Evolutionary conservation across 306 rosid species (phyloP).

Genomic region (Prunus dulcis): DNA sequence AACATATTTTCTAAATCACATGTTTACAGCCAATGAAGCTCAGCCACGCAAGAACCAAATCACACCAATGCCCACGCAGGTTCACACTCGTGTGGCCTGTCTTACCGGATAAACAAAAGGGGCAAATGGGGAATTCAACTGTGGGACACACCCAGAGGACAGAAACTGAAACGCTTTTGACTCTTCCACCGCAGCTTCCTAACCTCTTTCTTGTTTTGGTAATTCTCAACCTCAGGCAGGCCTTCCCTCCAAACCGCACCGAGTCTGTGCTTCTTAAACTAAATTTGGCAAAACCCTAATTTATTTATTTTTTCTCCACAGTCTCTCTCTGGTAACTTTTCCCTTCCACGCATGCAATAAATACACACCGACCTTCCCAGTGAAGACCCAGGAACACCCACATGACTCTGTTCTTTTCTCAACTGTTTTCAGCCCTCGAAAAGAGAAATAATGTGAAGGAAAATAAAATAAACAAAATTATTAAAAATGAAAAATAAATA

Average conservation of each 20-base stretch:
- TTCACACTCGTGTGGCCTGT: not conserved
- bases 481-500: not conserved
- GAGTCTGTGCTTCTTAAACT: not conserved
- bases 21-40: not conserved
- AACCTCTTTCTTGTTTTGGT: not conserved
- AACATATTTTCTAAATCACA: conserved; percentile 13
- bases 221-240: not conserved
- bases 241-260: not conserved
- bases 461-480: not conserved
- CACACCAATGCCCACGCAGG: not conserved
- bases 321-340: not conserved
- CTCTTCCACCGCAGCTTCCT: not conserved
- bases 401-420: conserved; percentile 66
- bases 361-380: conserved; percentile 65
- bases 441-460: conserved; percentile 8
- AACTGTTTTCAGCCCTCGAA: conserved; percentile 41
- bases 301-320: too few species aligned
- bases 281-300: not conserved
- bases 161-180: not conserved
- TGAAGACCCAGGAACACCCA: conserved; percentile 40
- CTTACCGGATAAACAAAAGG: not conserved
- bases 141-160: not conserved
- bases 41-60: not conserved
- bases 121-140: not conserved
- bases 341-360: conserved; percentile 31